A percentile compares a stretch with the other conserved stretches of the same genome.
Conservation (phyloP, 2,329 filamentous ascomycete genomes). For the Fusarium gaditjirri region DNA sequence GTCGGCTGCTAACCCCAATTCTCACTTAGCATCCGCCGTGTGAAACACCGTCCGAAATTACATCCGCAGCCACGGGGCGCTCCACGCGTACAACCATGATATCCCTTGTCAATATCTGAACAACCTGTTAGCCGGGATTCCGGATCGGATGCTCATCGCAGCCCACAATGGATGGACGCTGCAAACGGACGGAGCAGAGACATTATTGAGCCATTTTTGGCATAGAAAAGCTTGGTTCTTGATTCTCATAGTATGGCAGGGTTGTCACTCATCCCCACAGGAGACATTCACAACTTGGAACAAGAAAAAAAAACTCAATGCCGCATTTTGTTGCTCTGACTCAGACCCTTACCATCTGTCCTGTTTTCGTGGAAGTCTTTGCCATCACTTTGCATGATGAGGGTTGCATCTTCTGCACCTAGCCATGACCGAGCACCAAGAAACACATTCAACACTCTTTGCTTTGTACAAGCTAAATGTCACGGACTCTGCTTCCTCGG, state of each 20-base stretch:
- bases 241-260: conserved; percentile 9
- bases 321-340: conserved; percentile 4
- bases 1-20: conserved; percentile 41
- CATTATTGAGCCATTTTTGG: conserved; percentile 29
- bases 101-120: conserved; percentile 24
- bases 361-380: conserved; percentile 7
- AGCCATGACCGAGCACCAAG: conserved; percentile 1
- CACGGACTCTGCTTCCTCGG: conserved; percentile 2
- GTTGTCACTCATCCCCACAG: conserved; percentile 21
- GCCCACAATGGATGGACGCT: conserved; percentile 7
- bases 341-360: neutral
- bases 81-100: conserved; percentile 31
- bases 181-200: conserved; percentile 18
- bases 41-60: conserved; percentile 52
- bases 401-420: conserved; percentile 19
- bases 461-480: conserved; percentile 3
- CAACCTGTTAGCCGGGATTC: conserved; percentile 20
- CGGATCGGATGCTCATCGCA: conserved; percentile 23
- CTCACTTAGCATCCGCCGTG: conserved; percentile 34
- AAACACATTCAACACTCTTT: conserved; percentile 2
- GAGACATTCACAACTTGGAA: conserved; percentile 4
- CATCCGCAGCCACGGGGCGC: conserved; percentile 46
- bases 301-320: neutral
- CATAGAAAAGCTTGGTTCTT: conserved; percentile 33
- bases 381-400: conserved; percentile 1